Percentiles rank a stretch among this genome's conserved stretches.
These are phyloP conservation scores for Spinellus fusiger DNA, from an alignment of 192 early-diverging fungal species.

Conservation along the genomic window DNA sequence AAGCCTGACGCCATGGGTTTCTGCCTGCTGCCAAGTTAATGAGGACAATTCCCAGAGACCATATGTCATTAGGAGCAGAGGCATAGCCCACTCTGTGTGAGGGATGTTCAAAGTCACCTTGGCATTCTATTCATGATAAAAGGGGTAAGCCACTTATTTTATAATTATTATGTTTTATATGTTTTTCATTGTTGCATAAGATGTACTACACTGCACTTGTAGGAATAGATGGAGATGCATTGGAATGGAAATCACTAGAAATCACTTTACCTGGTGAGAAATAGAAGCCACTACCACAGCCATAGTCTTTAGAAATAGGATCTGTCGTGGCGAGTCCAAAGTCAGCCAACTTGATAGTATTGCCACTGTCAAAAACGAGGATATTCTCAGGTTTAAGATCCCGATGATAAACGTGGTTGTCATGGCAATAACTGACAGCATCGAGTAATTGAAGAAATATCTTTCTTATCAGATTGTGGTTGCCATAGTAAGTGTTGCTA, in stretches of 20 bases:
- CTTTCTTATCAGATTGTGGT: conserved; percentile 66
- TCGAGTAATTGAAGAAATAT: conserved; percentile 83
- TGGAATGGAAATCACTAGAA: too few species aligned
- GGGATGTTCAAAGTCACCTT: conserved; percentile 44
- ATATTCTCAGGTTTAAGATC: conserved; percentile 88
- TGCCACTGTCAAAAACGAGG: conserved; percentile 50
- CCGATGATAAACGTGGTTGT: conserved; percentile 77
- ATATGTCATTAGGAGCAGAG: conserved; percentile 79
- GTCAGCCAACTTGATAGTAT: conserved; percentile 78
- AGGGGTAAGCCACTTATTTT: background rate
- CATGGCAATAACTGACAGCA: conserved; percentile 71
- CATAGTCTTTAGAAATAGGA: conserved; percentile 77
- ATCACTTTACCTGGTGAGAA: conserved; percentile 42
- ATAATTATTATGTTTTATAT: background rate
- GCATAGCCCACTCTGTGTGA: conserved; percentile 35
- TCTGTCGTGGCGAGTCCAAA: conserved; percentile 90
- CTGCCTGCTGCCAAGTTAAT: conserved; percentile 83
- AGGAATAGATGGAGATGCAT: too few species aligned
- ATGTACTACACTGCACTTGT: too few species aligned
- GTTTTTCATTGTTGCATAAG: too few species aligned
- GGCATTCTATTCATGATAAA: conserved; percentile 46
- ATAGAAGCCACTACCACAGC: conserved; percentile 73
- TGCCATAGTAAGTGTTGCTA: conserved; percentile 59
- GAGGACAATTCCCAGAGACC: conserved; percentile 85
- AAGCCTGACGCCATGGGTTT: conserved; percentile 77